Conservation (phyloP, 2,329 filamentous ascomycete species). For the Botryosphaeria dothidea region DNA sequence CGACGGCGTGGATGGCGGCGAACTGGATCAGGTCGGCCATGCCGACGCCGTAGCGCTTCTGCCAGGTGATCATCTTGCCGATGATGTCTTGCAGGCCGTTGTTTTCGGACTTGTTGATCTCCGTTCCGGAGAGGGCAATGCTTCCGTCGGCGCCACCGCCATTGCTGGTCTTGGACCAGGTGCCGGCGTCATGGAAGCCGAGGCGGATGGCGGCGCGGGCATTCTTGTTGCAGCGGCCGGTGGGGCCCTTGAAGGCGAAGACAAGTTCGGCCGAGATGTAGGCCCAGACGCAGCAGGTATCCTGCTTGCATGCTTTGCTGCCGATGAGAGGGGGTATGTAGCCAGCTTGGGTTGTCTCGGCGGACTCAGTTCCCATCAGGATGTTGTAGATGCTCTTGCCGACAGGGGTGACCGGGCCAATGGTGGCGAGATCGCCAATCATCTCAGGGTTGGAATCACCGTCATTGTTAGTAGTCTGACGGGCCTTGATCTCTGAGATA, state of each 20-base stretch:
- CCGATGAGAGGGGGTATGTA: constrained; percentile 24
- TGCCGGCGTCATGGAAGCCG: constrained; percentile 36
- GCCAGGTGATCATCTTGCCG: constrained; percentile 39
- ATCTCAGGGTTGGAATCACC: constrained; percentile 32
- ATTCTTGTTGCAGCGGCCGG: constrained; percentile 31
- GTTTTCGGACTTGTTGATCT: constrained; percentile 43
- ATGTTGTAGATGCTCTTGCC: constrained; percentile 32
- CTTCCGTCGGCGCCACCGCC: constrained; percentile 46
- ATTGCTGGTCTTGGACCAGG: constrained; percentile 33
- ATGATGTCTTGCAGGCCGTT: constrained; percentile 49
- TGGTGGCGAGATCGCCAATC: constrained; percentile 36
- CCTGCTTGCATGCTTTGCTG: constrained; percentile 34
- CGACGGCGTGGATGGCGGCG: constrained; percentile 32
- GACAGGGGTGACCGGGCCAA: constrained; percentile 26
- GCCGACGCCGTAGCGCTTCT: constrained; percentile 45
- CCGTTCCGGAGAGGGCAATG: constrained; percentile 38
- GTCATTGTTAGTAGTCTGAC: constrained; percentile 16
- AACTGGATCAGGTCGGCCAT: constrained; percentile 59
- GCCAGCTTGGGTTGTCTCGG: constrained; percentile 27
- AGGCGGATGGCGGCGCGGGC: constrained; percentile 33
- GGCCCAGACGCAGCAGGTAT: constrained; percentile 37
- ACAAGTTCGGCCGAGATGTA: constrained; percentile 35
- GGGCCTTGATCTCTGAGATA: constrained; percentile 6
- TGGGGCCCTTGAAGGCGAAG: constrained; percentile 26
- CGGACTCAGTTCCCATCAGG: constrained; percentile 29